Evolutionary conservation across 768 basidiomycete genomes (phyloP), one percentile per base, ranked within the genome.

Genomic region (Tulasnella sp.): DNA sequence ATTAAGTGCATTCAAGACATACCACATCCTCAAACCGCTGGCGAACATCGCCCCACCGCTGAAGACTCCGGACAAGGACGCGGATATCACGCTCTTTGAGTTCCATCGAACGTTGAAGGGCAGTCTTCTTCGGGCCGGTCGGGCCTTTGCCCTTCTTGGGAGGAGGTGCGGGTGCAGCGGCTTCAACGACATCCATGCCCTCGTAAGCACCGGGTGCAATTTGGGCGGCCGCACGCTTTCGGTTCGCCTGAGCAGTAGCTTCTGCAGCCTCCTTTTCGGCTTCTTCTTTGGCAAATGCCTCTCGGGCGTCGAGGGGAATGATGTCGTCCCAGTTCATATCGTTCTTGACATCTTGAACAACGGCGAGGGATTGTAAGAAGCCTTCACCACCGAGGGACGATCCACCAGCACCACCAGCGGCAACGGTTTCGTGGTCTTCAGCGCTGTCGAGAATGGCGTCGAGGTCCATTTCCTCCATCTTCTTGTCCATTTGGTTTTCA

Each of bases 321-420:
- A 99, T 98, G 74, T 98, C 97, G 78, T 99, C 97, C 97, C 97
- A 99, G 77, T 81, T 94, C 88, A 96, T 94, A 81, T 98, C 96
- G 78, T 95, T 94, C 86, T 98, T 98, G 78, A 99, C 89, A 79
- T 99, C 97, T 80, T 94, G 97, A 76, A 98, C 93, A 66, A 89
- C 90, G 26, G 96, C 95, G 79, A 98, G 96, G 75, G 92, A 90
- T 32, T 95, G 89, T 69, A 99, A 85, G 87, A 99, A 99, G 72
- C 90, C 89, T 82, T 98, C 94, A 65, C 97, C 97, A 80, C 97
- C 97, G n/a, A 97, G 86, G 3, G 97, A 98, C 14, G 95, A 87
- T 62, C 92, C 92, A 72, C 90, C 91, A 69, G 93, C 92, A 63
- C 89, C 90, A 62, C 84, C 87, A 39, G 89, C 88, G 9, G 89